phyloP scores from a whole-genome alignment of 2,329 filamentous ascomycete species.

The Pseudopithomyces chartarum region DNA sequence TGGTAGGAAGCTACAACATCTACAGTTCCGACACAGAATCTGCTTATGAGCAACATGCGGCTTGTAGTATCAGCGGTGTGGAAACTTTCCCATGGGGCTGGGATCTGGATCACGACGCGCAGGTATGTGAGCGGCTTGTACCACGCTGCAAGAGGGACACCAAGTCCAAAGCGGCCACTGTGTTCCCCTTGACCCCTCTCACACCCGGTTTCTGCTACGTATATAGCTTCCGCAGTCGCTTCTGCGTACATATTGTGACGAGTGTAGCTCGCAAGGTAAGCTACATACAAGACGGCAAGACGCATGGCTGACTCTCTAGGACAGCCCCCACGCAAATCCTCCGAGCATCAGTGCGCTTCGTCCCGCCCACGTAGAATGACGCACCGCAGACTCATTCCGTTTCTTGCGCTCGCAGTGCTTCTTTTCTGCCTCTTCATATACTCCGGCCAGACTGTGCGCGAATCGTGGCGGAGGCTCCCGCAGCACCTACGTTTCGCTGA shows the following conservation, averaged over 20 bases:
- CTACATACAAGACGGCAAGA: background rate
- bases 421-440: constrained; percentile 48
- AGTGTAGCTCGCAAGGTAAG: background rate
- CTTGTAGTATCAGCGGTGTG: background rate
- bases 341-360: background rate
- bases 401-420: constrained; percentile 34
- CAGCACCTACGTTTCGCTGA: constrained; percentile 50
- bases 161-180: background rate
- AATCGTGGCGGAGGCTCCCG: constrained; percentile 46
- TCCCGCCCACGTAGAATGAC: constrained; percentile 23
- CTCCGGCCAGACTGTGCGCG: constrained; percentile 35
- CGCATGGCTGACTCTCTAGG: background rate
- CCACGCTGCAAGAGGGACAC: constrained; percentile 1
- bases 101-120: background rate
- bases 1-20: no score
- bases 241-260: background rate
- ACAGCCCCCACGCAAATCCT: background rate
- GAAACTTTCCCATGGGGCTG: background rate
- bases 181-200: background rate
- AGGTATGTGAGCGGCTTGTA: background rate
- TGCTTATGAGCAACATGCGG: no score
- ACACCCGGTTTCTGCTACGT: background rate
- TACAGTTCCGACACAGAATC: no score
- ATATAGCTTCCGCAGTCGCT: background rate
- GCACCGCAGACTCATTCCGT: constrained; percentile 34